Percentiles rank a stretch among this genome's conserved stretches.
phyloP scores from a whole-genome alignment of 129 eudicot genomes.

The Cynara cardunculus region DNA sequence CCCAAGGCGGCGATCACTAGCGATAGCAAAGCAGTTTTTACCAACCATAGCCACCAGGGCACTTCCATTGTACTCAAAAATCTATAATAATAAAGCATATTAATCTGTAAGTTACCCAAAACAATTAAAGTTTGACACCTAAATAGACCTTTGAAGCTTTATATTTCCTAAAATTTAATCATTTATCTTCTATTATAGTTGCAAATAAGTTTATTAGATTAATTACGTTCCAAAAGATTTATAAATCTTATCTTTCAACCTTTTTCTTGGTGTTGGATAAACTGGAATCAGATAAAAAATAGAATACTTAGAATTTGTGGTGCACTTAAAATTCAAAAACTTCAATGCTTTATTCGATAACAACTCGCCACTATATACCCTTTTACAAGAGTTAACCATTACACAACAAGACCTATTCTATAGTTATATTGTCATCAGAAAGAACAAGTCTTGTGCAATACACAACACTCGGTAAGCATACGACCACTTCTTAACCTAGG shows the following conservation, averaged over 20 bases:
- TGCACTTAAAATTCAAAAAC: not conserved
- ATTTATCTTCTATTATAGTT: not conserved
- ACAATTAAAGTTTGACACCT: not conserved
- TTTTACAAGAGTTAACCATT: too few species aligned
- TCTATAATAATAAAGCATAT: conserved; percentile 30
- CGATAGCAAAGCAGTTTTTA: conserved; percentile 90
- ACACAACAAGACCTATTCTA: too few species aligned
- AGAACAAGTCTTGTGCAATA: too few species aligned
- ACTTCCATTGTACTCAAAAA: conserved; percentile 96
- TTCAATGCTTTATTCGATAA: too few species aligned
- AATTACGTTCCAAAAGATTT: not conserved
- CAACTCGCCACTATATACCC: too few species aligned
- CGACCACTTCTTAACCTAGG: too few species aligned
- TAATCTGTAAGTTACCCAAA: not conserved
- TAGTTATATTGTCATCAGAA: too few species aligned
- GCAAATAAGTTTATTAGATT: not conserved
- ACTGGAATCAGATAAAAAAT: not conserved
- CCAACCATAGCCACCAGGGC: conserved; percentile 98
- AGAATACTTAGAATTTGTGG: not conserved
- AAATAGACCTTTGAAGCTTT: not conserved
- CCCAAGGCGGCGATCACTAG: conserved; percentile 86
- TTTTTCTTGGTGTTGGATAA: not conserved
- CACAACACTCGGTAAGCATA: too few species aligned
- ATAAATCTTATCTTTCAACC: not conserved
- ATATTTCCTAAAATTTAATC: not conserved